Base-by-base conservation (phyloP, 1,284 basidiomycete species). In the Trametes pubescens region DNA sequence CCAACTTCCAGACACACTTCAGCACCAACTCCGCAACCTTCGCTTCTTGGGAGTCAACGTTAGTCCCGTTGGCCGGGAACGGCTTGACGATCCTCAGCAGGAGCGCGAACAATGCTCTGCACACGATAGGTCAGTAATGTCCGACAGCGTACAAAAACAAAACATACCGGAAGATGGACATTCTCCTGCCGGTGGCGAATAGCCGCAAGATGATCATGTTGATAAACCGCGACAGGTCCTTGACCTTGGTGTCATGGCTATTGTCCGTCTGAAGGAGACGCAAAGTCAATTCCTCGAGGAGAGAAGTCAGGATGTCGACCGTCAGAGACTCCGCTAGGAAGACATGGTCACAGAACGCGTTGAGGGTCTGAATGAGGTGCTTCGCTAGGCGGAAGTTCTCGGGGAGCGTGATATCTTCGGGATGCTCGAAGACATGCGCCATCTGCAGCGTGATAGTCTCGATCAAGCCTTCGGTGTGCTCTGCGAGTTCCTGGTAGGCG, bases 1-100 rank as follows among this genome's bases (percentile, higher is more conserved):
- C 96, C 58, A 99, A 82, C 80, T 99, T 99, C 98, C 98, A 99
- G 37, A 99, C 88, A 77, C 98, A 99, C 82, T 99, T 99, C 72
- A 99, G 83, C 34, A 99, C 93, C 35, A 99, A 84, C 76, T 99
- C 98, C 8, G 96, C 96, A 53, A 99, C 95, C 73, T 93, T 94
- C 1, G 95, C 88, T 71, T 93, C 90, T 69, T 92, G 90, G 2
- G 92, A 89, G 51, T 93, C 90, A 1, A 84, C 73, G 48, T 81
- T 78, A 26, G 88, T 91, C 32, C 86, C 87, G 58, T 86, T 90
- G 65, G 77, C 84, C 16, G 89, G 92, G 80, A 93, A 98, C 48
- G 90, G 94, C 78, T 89, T 91, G 40, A 96, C 93, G 35, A 98
- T 94, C 72, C 94, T 90, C 51, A 95, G 82, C 4, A 99, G 85